These are phyloP conservation scores for Plantago coronopus DNA, from an alignment of 305 asterid species.

Conservation along the genomic window DNA sequence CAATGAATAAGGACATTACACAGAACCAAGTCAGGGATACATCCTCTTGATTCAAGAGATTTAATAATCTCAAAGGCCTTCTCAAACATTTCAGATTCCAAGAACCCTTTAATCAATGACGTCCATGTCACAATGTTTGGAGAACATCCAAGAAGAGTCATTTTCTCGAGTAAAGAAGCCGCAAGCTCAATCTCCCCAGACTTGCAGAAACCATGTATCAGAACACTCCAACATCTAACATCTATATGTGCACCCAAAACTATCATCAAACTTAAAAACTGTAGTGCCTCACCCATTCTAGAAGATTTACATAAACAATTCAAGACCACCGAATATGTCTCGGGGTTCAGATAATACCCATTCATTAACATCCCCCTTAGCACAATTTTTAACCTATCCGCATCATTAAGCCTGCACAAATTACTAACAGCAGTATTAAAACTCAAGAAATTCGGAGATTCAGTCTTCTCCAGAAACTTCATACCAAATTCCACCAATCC, in stretches of 20 bases:
- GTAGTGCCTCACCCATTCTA: constrained; percentile 48
- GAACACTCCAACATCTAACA: constrained; percentile 51
- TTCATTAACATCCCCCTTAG: constrained; percentile 43
- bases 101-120: constrained; percentile 55
- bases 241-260: constrained; percentile 52
- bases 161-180: constrained; percentile 44
- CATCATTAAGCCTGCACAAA: constrained; percentile 57
- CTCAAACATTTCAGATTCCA: constrained; percentile 41
- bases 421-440: constrained; percentile 62
- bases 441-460: constrained; percentile 58
- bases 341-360: constrained; percentile 52
- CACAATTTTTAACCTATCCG: constrained; percentile 34
- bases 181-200: constrained; percentile 52
- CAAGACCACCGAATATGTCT: constrained; percentile 52
- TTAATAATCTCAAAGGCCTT: constrained; percentile 53
- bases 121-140: constrained; percentile 64
- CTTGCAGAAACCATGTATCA: constrained; percentile 59
- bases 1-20: constrained; percentile 66
- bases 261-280: constrained; percentile 52
- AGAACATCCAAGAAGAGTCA: constrained; percentile 46
- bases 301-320: constrained; percentile 51
- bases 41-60: constrained; percentile 45
- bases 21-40: constrained; percentile 62
- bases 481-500: constrained; percentile 45
- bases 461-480: constrained; percentile 39